These are phyloP conservation scores for Thalassiosira sp. DNA, from an alignment of 352 stramenopile genomes.

Conservation along the genomic window DNA sequence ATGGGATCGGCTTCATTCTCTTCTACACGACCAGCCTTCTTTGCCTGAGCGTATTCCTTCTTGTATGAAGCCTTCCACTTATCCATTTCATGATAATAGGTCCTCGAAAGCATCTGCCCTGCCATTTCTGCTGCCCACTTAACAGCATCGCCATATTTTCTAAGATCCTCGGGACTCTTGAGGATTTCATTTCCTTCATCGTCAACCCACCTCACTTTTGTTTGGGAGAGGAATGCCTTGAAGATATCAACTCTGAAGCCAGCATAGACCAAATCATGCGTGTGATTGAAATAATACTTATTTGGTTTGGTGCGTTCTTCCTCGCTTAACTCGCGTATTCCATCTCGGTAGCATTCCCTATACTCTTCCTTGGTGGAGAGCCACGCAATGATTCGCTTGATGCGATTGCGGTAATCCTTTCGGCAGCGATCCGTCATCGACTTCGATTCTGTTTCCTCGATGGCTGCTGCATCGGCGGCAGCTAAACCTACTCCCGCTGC, in stretches of 20 bases:
- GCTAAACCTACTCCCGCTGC: not conserved
- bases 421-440: not conserved
- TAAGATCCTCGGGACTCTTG: not conserved
- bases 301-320: not conserved
- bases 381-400: not conserved
- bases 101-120: not conserved
- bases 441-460: slow-evolving; percentile 11
- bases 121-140: slow-evolving; percentile 19
- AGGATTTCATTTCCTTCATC: not conserved
- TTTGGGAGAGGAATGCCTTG: slow-evolving; percentile 16
- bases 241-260: slow-evolving; percentile 16
- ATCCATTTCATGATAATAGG: slow-evolving; percentile 19
- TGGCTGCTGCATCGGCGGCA: not conserved
- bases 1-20: slow-evolving; percentile 16
- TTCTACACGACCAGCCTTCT: slow-evolving; percentile 6
- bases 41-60: slow-evolving; percentile 13
- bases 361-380: not conserved
- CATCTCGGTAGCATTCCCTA: slow-evolving; percentile 10
- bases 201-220: not conserved
- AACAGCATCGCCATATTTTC: slow-evolving; percentile 25
- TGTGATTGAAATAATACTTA: slow-evolving; percentile 12
- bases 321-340: slow-evolving; percentile 8
- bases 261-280: slow-evolving; percentile 13
- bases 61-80: slow-evolving; percentile 18
- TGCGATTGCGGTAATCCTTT: slow-evolving; percentile 12